Percentiles rank a stretch among this genome's conserved stretches.
Evolutionary conservation across 75 land plant genomes (phyloP).

Genomic region (Selaginella moellendorffii): DNA sequence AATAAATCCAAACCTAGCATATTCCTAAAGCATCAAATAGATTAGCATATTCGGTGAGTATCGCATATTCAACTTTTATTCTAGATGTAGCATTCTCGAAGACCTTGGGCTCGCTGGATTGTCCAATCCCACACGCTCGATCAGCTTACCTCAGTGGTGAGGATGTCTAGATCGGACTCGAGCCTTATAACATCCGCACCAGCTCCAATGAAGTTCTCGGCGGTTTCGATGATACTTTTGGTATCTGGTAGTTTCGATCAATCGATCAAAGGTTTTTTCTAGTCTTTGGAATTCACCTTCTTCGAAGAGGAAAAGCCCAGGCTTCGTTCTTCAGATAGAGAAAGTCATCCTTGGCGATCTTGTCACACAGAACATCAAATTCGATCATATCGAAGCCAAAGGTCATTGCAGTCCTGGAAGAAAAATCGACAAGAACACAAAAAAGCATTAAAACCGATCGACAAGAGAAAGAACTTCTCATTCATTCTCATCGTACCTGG

Average conservation of each 20-base stretch:
- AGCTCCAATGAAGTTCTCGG: conserved; percentile 88
- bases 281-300: no score
- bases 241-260: no score
- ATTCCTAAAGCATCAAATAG: no score
- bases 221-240: conserved; percentile 47
- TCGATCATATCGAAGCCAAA: conserved; percentile 88
- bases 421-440: neutral
- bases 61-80: no score
- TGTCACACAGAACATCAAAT: conserved; percentile 40
- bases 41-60: no score
- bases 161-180: conserved; percentile 52
- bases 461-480: no score
- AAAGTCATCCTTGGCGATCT: conserved; percentile 59
- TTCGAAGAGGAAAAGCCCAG: conserved; percentile 33
- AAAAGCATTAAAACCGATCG: neutral
- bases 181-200: conserved; percentile 94
- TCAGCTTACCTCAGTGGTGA: conserved; percentile 60
- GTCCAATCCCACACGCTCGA: conserved; percentile 74
- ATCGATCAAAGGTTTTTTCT: neutral
- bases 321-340: conserved; percentile 64
- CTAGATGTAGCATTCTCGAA: no score
- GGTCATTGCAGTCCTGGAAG: conserved; percentile 75
- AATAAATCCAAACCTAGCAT: no score
- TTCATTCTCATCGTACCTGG: conserved; percentile 36
- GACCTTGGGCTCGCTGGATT: no score